A percentile compares a stretch with the other conserved stretches of the same genome.
These are phyloP conservation scores for Ophioceras dolichostomum DNA, from an alignment of 2,329 filamentous ascomycete species.

Conservation along the genomic window DNA sequence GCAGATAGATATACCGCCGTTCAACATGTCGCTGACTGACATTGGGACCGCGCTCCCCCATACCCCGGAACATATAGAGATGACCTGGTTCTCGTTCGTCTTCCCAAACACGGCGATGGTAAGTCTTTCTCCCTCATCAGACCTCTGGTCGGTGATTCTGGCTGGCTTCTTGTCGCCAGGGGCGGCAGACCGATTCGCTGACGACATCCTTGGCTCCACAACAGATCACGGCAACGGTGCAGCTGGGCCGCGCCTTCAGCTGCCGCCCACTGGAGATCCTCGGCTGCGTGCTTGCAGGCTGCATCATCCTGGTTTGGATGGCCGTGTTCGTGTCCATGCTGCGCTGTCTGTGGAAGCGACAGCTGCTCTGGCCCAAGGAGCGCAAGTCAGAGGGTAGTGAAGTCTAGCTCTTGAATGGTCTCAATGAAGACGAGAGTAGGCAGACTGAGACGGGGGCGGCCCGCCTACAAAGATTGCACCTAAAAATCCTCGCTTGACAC, in stretches of 20 bases:
- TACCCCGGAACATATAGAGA: too few relatives aligned
- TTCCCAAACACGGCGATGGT: slow-evolving; percentile 69
- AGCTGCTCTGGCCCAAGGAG: slow-evolving; percentile 30
- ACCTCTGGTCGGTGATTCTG: too few relatives aligned
- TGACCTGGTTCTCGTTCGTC: slow-evolving; percentile 78
- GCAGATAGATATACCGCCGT: too few relatives aligned
- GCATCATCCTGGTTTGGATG: slow-evolving; percentile 55
- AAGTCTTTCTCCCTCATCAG: slow-evolving; percentile 26
- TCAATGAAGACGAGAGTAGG: too few relatives aligned
- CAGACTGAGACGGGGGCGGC: too few relatives aligned
- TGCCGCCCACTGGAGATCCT: slow-evolving; percentile 50
- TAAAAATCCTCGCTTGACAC: too few relatives aligned
- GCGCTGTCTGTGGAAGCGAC: slow-evolving; percentile 47
- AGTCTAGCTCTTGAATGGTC: too few relatives aligned
- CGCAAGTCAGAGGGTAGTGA: too few relatives aligned
- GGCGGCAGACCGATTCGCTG: slow-evolving; percentile 4
- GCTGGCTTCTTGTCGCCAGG: background rate
- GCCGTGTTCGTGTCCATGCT: slow-evolving; percentile 61
- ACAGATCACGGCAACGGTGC: slow-evolving; percentile 55
- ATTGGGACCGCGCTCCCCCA: too few relatives aligned
- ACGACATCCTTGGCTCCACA: too few relatives aligned
- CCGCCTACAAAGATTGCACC: too few relatives aligned
- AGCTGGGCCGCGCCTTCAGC: slow-evolving; percentile 51
- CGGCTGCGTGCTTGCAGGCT: slow-evolving; percentile 54
- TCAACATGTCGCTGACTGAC: too few relatives aligned